Evolutionary conservation across 768 basidiomycete genomes (phyloP), one percentile per base, ranked within the genome.

Genomic region (Suillus americanus): DNA sequence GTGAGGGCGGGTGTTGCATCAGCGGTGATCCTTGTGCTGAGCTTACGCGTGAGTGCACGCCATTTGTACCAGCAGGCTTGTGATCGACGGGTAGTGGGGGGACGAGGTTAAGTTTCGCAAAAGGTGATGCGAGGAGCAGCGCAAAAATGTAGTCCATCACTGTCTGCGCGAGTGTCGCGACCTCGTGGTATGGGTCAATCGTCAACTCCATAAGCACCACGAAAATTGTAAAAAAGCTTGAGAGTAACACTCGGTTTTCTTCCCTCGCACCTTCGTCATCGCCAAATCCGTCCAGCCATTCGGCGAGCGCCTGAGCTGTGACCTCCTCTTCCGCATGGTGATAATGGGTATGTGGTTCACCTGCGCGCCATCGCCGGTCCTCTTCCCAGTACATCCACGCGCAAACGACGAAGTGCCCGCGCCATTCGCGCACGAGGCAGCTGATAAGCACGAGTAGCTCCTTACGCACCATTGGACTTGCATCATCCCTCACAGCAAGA

Each of bases 311-410:
- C 64, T 86, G 83, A 20, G 82, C 81, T 18, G 91, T 89, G 62
- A 91, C 72, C 62, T 94, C 91, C n/a, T 93, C 90, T 56, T 89
- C 88, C 2, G 18, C 9, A 30, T 59, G 57, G 37, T 82, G 80
- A 37, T 77, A 69, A 64, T 76, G 71, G 37, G 66, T 54, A 25
- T 66, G 69, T 18, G 75, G 68, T 43, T 69, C 82, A 28, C 57
- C 38, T 71, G 61, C 78, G 68, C 83, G 78, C 86, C 89, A 88
- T 64, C 82, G 85, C 59, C 89, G 78, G 69, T 97, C 92, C 74
- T 96, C 93, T 72, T 97, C 95, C 88, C 93, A 93, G 73, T 97
- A 96, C 10, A 94, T 79, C 96, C 97, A 99, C 1, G 97, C 95
- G 66, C 97, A 97, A 45, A 95, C 88, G 56, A 97, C 93, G 70